Base-by-base conservation (phyloP, 805 yeast genomes). In the Ogataea allantospora region DNA sequence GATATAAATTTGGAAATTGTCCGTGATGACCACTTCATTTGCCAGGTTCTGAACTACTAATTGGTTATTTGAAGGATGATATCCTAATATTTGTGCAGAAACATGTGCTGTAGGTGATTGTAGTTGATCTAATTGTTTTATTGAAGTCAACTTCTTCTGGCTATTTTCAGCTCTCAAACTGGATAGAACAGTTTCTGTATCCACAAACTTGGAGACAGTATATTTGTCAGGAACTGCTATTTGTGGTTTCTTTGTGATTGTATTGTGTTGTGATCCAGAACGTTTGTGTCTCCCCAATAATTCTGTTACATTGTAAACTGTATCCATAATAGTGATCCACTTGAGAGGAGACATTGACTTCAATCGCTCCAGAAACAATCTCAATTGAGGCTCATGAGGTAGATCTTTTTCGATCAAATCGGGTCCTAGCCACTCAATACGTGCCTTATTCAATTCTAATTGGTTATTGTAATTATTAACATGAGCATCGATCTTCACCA, bases 381-480 rank as follows among this genome's bases (percentile, higher is more conserved):
- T 31, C 2, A 58, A 25, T 39, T 51, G 49, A 4, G 32, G 16
- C 11, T 36, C 42, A 5, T 19, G 12, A 5, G 37, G 36, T 1
- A 50, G 34, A 30, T 33, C 33, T 2, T 28, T 15, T 5, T 35
- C 15, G n/a, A 58, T 23, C 4, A 33, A 40, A 1, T 27, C 22
- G 6, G 36, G 36, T 1, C 42, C 35, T 21, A 58, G 30, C 2
- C 45, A 18, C 8, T 20, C 22, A 11, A 49, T 12, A 2, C 23
- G 19, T 2, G 48, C 41, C 10, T 43, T 37, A 13, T 48, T 48
- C 11, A 57, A 35, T 24, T 60, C 62, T 7, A 57, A 16, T 2
- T 14, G 28, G 14, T 35, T 42, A 2, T 39, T 43, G 30, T 42
- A 60, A 13, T 37, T 22, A 19, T 51, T 50, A 1, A 32, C 38